These are phyloP conservation scores for Cytospora chrysosperma DNA, from an alignment of 2,329 filamentous ascomycete species.

Conservation along the genomic window DNA sequence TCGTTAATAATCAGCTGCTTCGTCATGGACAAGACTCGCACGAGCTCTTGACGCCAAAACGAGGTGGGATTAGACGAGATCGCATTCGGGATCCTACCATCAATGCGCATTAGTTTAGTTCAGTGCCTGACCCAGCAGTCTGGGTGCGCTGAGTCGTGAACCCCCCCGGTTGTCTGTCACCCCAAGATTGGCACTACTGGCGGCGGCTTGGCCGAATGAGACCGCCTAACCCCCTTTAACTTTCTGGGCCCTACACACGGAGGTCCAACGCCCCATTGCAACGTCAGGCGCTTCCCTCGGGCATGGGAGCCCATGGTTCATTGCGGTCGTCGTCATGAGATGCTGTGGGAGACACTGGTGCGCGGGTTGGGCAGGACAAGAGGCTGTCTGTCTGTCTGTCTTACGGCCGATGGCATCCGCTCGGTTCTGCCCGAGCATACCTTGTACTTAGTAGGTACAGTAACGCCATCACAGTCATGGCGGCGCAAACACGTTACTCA, in stretches of 20 bases:
- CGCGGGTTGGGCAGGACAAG: background rate
- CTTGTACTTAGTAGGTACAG: no score
- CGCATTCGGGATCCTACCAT: background rate
- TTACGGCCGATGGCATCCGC: background rate
- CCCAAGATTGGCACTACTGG: background rate
- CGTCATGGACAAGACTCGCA: background rate
- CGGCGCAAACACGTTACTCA: background rate
- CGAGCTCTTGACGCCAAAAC: background rate
- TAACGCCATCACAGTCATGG: background rate
- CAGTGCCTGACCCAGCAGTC: constrained; percentile 6
- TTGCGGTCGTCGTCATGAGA: background rate
- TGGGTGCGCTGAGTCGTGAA: background rate
- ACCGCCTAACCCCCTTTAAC: background rate
- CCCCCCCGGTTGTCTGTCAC: constrained; percentile 18
- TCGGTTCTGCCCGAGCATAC: constrained; percentile 6
- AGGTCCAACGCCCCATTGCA: constrained; percentile 4
- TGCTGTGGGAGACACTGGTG: background rate
- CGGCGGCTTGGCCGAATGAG: constrained; percentile 14
- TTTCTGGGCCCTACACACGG: background rate
- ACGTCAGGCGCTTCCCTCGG: background rate
- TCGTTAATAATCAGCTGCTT: background rate
- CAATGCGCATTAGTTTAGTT: background rate
- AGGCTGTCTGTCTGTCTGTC: no score
- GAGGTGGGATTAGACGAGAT: background rate
- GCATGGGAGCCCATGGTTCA: background rate